Percentiles rank a stretch among this genome's conserved stretches.
Evolutionary conservation across 257 asterid genomes (phyloP).

Genomic region (Solanum neorickii): DNA sequence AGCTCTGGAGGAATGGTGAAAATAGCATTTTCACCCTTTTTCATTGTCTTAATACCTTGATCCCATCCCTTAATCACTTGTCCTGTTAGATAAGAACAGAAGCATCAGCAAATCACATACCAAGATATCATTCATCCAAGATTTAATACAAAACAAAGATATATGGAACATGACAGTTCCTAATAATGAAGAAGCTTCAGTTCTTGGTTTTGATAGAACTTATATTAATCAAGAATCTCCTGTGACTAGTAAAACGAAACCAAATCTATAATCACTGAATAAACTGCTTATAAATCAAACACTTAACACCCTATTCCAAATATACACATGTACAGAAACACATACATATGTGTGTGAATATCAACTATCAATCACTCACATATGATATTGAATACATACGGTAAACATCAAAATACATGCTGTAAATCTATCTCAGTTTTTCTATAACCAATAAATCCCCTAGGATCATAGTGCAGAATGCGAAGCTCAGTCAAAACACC

Average conservation of each 20-base stretch:
- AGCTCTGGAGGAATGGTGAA: slow-evolving; percentile 59
- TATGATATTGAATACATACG: background rate
- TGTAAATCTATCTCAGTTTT: background rate
- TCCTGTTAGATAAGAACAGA: slow-evolving; percentile 23
- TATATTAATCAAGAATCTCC: background rate
- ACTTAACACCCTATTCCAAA: background rate
- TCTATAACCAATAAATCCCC: background rate
- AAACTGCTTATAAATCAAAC: background rate
- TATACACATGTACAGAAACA: background rate
- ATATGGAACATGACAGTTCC: background rate
- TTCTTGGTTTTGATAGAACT: background rate
- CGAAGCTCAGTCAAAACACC: background rate
- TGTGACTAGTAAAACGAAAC: background rate
- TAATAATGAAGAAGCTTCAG: background rate
- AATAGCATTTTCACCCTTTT: slow-evolving; percentile 58
- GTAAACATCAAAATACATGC: background rate
- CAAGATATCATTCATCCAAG: background rate
- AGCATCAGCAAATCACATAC: background rate
- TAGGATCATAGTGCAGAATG: background rate
- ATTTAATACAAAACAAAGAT: background rate
- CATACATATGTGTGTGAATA: background rate
- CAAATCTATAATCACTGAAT: background rate
- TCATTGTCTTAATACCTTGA: slow-evolving; percentile 62
- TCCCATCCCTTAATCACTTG: slow-evolving; percentile 78
- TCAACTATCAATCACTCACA: background rate